Evolutionary conservation across 2,329 filamentous ascomycete species (phyloP).

Genomic region (Aspergillus aculeatus): DNA sequence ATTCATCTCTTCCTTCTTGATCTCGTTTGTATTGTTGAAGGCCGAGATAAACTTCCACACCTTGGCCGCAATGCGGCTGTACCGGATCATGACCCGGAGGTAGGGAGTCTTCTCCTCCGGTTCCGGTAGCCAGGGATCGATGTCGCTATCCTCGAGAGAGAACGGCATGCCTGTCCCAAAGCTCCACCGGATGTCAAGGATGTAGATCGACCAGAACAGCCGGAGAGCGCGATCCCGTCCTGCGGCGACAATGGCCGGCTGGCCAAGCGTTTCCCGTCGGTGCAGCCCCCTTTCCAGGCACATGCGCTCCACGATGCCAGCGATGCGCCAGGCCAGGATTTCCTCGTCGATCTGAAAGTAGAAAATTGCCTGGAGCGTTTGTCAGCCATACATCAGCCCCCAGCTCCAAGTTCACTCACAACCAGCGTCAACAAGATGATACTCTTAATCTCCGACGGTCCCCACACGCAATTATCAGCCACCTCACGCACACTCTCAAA

Average conservation of each 20-base stretch:
- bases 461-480: conserved; percentile 63
- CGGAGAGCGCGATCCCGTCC: conserved; percentile 68
- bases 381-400: no score
- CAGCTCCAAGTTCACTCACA: conserved; percentile 18
- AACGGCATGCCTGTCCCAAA: conserved; percentile 86
- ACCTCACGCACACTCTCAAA: conserved; percentile 74
- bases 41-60: conserved; percentile 82
- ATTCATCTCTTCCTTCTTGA: conserved; percentile 72
- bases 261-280: conserved; percentile 68
- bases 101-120: conserved; percentile 66
- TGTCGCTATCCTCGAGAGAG: conserved; percentile 76
- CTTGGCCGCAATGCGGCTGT: conserved; percentile 76
- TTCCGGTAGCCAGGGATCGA: conserved; percentile 74
- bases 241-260: conserved; percentile 63
- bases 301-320: conserved; percentile 76
- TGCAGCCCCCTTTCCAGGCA: conserved; percentile 82
- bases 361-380: conserved; percentile 60
- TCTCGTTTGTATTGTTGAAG: conserved; percentile 62
- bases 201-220: conserved; percentile 83
- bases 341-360: conserved; percentile 86
- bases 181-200: conserved; percentile 83
- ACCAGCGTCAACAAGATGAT: conserved; percentile 58
- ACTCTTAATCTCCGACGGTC: conserved; percentile 57
- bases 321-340: conserved; percentile 80
- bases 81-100: conserved; percentile 80